Base-by-base conservation (phyloP, 257 asterid species). In the Euphrasia confusa region DNA sequence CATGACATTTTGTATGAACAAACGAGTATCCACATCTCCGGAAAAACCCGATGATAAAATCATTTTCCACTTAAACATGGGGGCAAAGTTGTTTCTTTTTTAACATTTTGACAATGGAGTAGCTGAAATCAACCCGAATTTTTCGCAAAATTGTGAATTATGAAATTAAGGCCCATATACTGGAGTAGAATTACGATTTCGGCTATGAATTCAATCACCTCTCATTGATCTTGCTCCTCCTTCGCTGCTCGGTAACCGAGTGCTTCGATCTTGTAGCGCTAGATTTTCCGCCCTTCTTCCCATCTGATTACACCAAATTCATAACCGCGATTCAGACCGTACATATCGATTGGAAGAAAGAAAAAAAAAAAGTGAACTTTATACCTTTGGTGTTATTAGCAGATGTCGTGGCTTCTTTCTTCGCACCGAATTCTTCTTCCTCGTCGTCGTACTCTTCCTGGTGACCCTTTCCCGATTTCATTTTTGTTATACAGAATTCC, bases 401-500 rank as follows among this genome's bases (percentile, higher is more conserved):
- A 40, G 91, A 82, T 18, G 84, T 71, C 13, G 86, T 37, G 40
- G 81, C 84, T 50, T 85, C 85, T 72, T 74, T 88, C 60, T 64
- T 81, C 5, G 78, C 26, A 53, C 79, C 95, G 67, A 79, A 81
- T 60, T 90, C 92, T 5, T 81, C 95, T 14, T 90, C 91, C 76
- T 71, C 94, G 71, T 81, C 95, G 52, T 88, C 95, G 53, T 90
- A 94, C 56, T 88, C 97, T 63, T 79, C 94, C 45, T 77, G 80
- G 71, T 78, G 88, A 68, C 77, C 74, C 75, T 84, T 90, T 26
- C 84, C 96, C 52, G 96, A 76, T 82, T 86, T 85, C 98, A 90
- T 80, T 58, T 55, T 39, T 49, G 2, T 37, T 50, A n/a, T 50
- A n/a, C 24, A 21, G 4, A 48, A 50, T 50, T 50, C 13, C 28